These are phyloP conservation scores for Zygoascus tannicola DNA, from an alignment of 805 yeast species.

Conservation along the genomic window DNA sequence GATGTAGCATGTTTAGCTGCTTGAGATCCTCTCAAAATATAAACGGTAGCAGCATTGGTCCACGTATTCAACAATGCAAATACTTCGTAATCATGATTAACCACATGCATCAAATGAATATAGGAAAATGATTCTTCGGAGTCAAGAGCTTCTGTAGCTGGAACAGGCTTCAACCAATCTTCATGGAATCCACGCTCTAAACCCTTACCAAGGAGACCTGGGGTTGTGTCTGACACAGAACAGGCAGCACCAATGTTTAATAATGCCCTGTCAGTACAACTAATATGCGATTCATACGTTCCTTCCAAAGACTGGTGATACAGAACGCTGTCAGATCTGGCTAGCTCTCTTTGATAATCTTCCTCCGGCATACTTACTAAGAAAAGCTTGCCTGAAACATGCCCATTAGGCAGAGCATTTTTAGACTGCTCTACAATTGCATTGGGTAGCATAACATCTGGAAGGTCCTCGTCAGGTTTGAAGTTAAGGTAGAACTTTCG, in stretches of 20 bases:
- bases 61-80: conserved; percentile 60
- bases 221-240: conserved; percentile 53
- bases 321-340: conserved; percentile 52
- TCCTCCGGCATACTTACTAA: conserved; percentile 62
- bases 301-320: conserved; percentile 55
- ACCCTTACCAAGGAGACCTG: conserved; percentile 83
- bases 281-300: conserved; percentile 67
- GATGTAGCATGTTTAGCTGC: conserved; percentile 13
- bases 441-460: conserved; percentile 33
- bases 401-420: conserved; percentile 65
- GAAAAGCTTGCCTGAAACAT: conserved; percentile 40
- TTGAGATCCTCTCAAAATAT: conserved; percentile 56
- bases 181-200: conserved; percentile 74
- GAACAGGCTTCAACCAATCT: conserved; percentile 35
- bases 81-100: conserved; percentile 66
- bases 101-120: conserved; percentile 58
- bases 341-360: conserved; percentile 45
- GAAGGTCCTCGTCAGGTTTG: conserved; percentile 36
- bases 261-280: conserved; percentile 60
- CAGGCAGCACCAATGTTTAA: conserved; percentile 71
- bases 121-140: conserved; percentile 34
- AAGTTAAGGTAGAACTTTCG: conserved; percentile 63
- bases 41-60: conserved; percentile 41
- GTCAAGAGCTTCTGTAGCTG: conserved; percentile 36
- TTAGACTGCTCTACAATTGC: conserved; percentile 47